These are phyloP conservation scores for Neurospora sp. DNA, from an alignment of 495 filamentous ascomycete species.

Conservation along the genomic window DNA sequence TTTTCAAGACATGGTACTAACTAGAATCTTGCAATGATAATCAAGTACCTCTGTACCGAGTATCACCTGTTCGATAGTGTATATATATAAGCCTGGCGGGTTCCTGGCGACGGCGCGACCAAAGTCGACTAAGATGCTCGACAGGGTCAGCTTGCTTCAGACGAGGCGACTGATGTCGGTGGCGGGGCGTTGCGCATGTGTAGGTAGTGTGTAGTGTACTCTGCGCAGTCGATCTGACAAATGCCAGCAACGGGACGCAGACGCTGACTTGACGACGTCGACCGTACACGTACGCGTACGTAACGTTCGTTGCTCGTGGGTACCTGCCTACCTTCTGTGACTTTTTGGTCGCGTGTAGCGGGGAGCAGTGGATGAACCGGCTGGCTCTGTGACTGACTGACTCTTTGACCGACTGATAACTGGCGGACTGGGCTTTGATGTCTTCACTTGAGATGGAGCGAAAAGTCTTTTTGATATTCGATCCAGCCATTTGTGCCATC, in stretches of 20 bases:
- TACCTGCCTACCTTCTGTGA: not conserved
- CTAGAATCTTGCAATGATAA: not conserved
- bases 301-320: not conserved
- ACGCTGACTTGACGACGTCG: not conserved
- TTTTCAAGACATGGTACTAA: not conserved
- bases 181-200: not conserved
- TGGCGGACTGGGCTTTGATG: not conserved
- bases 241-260: not conserved
- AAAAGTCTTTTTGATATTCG: not conserved
- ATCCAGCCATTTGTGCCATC: not conserved
- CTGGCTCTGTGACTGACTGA: not conserved
- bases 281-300: not conserved
- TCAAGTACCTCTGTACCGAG: not conserved
- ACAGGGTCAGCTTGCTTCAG: not conserved
- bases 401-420: not conserved
- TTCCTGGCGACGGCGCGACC: not conserved
- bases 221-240: not conserved
- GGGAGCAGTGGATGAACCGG: not conserved
- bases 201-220: not conserved
- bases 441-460: not conserved
- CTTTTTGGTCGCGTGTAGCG: not conserved
- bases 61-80: not conserved
- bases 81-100: not conserved
- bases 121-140: not conserved
- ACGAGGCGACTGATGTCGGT: not conserved